Evolutionary conservation across 2,329 filamentous ascomycete species (phyloP).

Genomic region (Botryotinia convoluta): DNA sequence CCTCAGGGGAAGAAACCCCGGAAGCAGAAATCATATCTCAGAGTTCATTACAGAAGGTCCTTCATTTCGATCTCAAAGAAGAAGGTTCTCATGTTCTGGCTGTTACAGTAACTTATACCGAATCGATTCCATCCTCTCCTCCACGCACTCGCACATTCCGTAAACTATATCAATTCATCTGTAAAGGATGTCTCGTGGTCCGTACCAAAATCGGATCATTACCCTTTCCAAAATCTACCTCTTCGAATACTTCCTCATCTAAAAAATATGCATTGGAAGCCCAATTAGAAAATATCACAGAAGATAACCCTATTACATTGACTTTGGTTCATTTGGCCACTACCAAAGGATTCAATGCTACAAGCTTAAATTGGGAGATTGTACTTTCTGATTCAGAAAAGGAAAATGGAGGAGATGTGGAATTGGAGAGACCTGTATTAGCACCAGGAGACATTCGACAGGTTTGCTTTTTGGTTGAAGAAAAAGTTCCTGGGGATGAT

Average conservation of each 20-base stretch:
- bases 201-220: conserved; percentile 75
- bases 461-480: conserved; percentile 60
- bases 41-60: conserved; percentile 65
- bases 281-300: conserved; percentile 84
- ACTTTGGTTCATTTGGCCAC: conserved; percentile 61
- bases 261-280: conserved; percentile 77
- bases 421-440: conserved; percentile 56
- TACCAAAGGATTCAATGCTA: conserved; percentile 49
- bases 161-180: conserved; percentile 95
- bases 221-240: conserved; percentile 26
- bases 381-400: conserved; percentile 20
- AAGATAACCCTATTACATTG: conserved; percentile 76
- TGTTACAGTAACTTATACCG: conserved; percentile 91
- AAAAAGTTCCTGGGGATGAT: conserved; percentile 36
- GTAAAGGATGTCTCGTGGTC: conserved; percentile 85
- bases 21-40: background rate
- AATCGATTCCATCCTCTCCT: conserved; percentile 64
- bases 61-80: conserved; percentile 86
- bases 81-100: conserved; percentile 92
- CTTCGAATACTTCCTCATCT: conserved; percentile 28
- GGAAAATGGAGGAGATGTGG: conserved; percentile 30
- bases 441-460: conserved; percentile 64
- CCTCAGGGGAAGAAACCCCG: background rate
- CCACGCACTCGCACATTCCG: conserved; percentile 66
- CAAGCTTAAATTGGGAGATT: conserved; percentile 56